Evolutionary conservation across 2,329 filamentous ascomycete genomes (phyloP).

Genomic region (Monilinia vaccinii-corymbosi): DNA sequence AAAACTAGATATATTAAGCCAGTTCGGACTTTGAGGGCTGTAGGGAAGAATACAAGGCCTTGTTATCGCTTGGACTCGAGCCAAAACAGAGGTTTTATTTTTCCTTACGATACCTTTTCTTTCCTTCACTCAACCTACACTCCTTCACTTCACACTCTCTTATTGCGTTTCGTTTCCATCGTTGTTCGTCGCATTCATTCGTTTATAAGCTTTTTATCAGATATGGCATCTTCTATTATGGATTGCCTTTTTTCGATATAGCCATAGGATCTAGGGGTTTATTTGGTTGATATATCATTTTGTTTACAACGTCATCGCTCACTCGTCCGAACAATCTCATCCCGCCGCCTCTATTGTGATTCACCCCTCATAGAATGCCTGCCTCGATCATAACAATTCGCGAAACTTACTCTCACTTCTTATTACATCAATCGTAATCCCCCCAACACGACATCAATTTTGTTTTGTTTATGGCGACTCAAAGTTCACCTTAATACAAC

Average conservation of each 20-base stretch:
- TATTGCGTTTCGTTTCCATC: neutral
- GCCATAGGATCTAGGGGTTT: neutral
- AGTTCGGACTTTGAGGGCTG: constrained; percentile 1
- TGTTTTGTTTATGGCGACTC: neutral
- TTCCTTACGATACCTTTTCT: constrained; percentile 2
- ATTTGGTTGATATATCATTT: neutral
- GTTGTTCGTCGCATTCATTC: neutral
- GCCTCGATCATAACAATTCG: neutral
- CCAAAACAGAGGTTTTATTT: neutral
- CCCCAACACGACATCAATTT: neutral
- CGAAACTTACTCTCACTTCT: constrained; percentile 1
- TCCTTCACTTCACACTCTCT: constrained; percentile 5
- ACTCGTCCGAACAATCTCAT: neutral
- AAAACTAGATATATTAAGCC: neutral
- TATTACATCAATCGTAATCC: neutral
- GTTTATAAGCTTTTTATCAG: neutral
- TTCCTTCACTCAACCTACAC: neutral
- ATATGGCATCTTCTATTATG: neutral
- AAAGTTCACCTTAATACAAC: neutral
- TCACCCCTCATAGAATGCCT: constrained; percentile 2
- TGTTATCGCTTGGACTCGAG: neutral
- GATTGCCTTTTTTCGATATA: neutral
- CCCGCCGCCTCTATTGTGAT: neutral
- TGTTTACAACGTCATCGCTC: neutral
- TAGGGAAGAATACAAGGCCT: constrained; percentile 4